Evolutionary conservation across 495 filamentous ascomycete genomes (phyloP), one percentile per base, ranked within the genome.

Genomic region (Rostrohypoxylon terebratum): DNA sequence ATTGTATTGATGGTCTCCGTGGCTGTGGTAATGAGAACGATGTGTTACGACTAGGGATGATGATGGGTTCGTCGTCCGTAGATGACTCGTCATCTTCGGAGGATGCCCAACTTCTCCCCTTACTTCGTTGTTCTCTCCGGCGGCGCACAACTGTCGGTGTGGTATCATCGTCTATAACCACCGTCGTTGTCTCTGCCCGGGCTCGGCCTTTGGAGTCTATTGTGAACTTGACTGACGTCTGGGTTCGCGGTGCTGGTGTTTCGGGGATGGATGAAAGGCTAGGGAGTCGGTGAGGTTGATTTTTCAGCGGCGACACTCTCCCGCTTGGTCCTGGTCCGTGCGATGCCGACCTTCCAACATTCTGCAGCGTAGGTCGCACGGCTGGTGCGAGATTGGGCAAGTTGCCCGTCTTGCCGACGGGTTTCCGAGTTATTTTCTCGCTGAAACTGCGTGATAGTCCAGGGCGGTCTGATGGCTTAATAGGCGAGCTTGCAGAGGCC

Each of bases 181-280:
- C 72, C 34, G 89, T 88, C 68, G 90, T 88, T 65, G 90, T 91
- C 76, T 93, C 90, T 6, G 91, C 87, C 64, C 88, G 89, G 20
- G 92, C 92, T 50, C 90, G 83, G 5, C 92, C 92, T 72, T 89
- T 89, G 38, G 87, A 83, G 74, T 92, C 92, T 71, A 94, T 92
- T 10, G 84, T 89, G 60, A 94, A 88, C 36, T 88, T 89, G 4
- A 93, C 88, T 64, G 85, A 82, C 2, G 87, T 85, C 44, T 86
- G 83, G 58, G 84, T 81, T 40, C 81, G 72, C 25, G 85, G 79
- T 0, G 76, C 66, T n/a, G 71, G 64, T 2, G 78, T 71, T 72
- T 88, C 86, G 0, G 84, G 84, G 47, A 88, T 88, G 2, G 85
- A 85, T 9, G 80, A 80, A 14, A 88, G 74, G 68, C 84, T 86